Conservation (phyloP, 352 stramenopile species). For the Globisporangium recalcitrans region DNA sequence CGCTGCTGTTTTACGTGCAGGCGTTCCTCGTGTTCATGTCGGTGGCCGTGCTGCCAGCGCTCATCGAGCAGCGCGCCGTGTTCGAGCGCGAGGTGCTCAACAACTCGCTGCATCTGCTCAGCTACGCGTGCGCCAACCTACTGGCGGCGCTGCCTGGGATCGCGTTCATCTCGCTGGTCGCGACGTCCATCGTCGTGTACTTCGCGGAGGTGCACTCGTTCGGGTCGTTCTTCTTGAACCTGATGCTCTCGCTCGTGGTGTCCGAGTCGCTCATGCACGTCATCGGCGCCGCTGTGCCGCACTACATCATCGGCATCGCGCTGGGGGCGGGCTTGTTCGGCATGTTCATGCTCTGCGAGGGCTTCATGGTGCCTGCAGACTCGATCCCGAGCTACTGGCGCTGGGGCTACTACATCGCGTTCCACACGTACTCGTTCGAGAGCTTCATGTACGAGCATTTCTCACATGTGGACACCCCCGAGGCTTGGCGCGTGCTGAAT, state of each 20-base stretch:
- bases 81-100: constrained; percentile 83
- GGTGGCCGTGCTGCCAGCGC: constrained; percentile 77
- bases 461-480: no score
- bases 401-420: constrained; percentile 84
- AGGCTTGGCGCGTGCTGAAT: no score
- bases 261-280: constrained; percentile 82
- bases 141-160: constrained; percentile 64
- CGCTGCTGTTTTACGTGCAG: constrained; percentile 86
- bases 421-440: constrained; percentile 87
- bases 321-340: constrained; percentile 74
- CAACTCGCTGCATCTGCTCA: constrained; percentile 63
- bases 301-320: constrained; percentile 87
- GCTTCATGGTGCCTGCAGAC: constrained; percentile 72
- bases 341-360: constrained; percentile 86
- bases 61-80: constrained; percentile 81
- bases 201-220: constrained; percentile 54
- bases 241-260: constrained; percentile 72
- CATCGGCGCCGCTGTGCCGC: constrained; percentile 67
- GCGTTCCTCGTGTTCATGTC: constrained; percentile 91
- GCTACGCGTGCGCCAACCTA: constrained; percentile 73
- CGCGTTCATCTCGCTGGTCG: constrained; percentile 49
- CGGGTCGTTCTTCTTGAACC: constrained; percentile 55
- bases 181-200: constrained; percentile 45
- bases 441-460: constrained; percentile 86
- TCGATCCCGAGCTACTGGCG: constrained; percentile 70